Percentiles rank a stretch among this genome's conserved stretches.
Evolutionary conservation across 306 rosid species (phyloP).

Genomic region (Echinosophora koreensis): DNA sequence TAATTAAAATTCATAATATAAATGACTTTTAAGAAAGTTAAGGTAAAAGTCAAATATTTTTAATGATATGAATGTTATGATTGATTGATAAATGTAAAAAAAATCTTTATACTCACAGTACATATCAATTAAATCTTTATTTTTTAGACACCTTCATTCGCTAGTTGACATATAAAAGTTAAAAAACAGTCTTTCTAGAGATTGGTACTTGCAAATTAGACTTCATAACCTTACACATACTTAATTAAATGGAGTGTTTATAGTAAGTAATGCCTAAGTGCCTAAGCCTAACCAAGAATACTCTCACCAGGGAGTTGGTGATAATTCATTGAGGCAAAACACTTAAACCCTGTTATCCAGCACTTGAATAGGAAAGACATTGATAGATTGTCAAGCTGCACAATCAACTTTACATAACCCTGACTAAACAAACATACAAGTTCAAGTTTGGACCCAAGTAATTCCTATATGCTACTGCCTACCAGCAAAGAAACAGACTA

Average conservation of each 20-base stretch:
- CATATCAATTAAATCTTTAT: too few species aligned
- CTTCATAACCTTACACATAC: background rate
- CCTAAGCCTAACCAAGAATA: too few species aligned
- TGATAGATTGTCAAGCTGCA: constrained; percentile 54
- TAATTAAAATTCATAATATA: too few species aligned
- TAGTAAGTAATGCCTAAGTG: too few species aligned
- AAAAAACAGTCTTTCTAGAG: background rate
- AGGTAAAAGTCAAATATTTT: too few species aligned
- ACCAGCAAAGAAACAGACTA: constrained; percentile 56
- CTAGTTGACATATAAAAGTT: too few species aligned
- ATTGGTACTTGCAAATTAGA: background rate
- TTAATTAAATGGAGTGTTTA: background rate
- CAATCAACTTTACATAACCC: constrained; percentile 56
- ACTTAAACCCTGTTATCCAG: background rate
- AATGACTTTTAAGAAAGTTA: too few species aligned
- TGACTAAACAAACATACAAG: constrained; percentile 47
- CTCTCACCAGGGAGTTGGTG: background rate
- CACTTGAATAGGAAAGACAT: constrained; percentile 13
- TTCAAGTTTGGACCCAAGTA: constrained; percentile 47
- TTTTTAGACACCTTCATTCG: too few species aligned
- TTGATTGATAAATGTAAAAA: too few species aligned
- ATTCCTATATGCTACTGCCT: constrained; percentile 67
- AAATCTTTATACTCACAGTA: too few species aligned
- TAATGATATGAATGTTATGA: too few species aligned
- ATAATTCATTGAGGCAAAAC: background rate